These are phyloP conservation scores for Pyrrhoderma noxium DNA, from an alignment of 1,284 basidiomycete species.

Conservation along the genomic window DNA sequence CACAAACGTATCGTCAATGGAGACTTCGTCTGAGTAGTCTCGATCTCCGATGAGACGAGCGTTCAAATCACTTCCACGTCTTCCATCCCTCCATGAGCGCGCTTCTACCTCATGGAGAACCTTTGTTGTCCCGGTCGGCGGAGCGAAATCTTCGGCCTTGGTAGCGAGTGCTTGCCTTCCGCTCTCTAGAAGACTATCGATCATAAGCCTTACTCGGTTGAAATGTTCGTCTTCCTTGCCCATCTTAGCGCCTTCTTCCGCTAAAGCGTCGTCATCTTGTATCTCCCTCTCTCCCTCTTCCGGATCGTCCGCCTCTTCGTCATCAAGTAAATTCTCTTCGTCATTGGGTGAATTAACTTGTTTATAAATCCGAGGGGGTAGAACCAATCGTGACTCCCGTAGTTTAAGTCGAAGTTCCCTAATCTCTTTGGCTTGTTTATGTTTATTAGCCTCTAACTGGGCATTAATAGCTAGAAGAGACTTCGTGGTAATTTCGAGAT, in stretches of 20 bases:
- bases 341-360: slow-evolving; percentile 44
- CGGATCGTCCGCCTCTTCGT: slow-evolving; percentile 37
- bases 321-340: slow-evolving; percentile 30
- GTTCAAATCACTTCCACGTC: slow-evolving; percentile 22
- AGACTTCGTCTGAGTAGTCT: slow-evolving; percentile 20
- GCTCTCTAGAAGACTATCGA: slow-evolving; percentile 57
- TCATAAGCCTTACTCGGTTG: slow-evolving; percentile 47
- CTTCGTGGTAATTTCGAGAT: slow-evolving; percentile 75
- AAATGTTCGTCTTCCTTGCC: slow-evolving; percentile 49
- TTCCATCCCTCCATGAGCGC: slow-evolving; percentile 43
- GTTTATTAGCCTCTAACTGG: slow-evolving; percentile 64
- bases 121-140: slow-evolving; percentile 43
- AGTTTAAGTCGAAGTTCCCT: slow-evolving; percentile 67
- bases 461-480: slow-evolving; percentile 73
- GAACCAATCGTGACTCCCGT: slow-evolving; percentile 66
- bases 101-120: slow-evolving; percentile 69
- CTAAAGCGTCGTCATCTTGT: slow-evolving; percentile 26
- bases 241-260: slow-evolving; percentile 20
- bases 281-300: slow-evolving; percentile 21
- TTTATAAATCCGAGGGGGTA: slow-evolving; percentile 57
- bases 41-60: slow-evolving; percentile 1
- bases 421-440: slow-evolving; percentile 74
- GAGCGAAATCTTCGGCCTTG: slow-evolving; percentile 43
- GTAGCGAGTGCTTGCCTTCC: slow-evolving; percentile 56
- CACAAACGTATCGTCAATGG: slow-evolving; percentile 18